phyloP scores from a whole-genome alignment of 139 green algal genomes.

The Closterium sp. region DNA sequence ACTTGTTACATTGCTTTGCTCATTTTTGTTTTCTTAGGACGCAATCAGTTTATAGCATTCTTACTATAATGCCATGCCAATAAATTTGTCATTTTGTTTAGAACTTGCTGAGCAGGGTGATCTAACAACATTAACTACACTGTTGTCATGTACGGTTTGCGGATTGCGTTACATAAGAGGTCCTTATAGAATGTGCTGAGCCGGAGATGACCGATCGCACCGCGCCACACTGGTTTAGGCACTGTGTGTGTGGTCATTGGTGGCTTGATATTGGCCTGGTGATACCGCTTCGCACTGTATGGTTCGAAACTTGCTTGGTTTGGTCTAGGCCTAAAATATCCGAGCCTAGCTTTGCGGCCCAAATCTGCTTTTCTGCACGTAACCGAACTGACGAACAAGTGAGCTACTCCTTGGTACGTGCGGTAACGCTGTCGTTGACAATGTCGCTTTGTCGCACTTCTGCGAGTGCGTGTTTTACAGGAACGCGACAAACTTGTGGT shows the following conservation, averaged over 20 bases:
- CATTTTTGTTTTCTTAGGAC: no score
- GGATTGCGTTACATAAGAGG: no score
- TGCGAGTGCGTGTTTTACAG: no score
- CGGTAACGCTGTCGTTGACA: background rate
- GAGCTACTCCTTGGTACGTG: background rate
- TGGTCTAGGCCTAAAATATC: background rate
- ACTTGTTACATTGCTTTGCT: no score
- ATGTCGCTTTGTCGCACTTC: background rate
- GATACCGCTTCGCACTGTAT: background rate
- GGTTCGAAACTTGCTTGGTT: background rate
- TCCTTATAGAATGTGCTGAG: background rate
- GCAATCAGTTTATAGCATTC: no score
- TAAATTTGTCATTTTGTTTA: no score
- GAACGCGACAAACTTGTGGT: background rate
- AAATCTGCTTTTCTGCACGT: background rate
- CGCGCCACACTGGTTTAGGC: background rate
- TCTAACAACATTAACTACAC: no score
- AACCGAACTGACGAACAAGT: background rate
- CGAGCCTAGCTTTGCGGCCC: background rate
- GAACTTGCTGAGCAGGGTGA: no score
- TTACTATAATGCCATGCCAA: no score
- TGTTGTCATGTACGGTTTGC: no score
- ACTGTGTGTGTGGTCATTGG: background rate
- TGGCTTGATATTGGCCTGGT: background rate
- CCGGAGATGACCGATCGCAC: background rate